phyloP scores from a whole-genome alignment of 352 stramenopile species.

The Blastocystis sp. region DNA sequence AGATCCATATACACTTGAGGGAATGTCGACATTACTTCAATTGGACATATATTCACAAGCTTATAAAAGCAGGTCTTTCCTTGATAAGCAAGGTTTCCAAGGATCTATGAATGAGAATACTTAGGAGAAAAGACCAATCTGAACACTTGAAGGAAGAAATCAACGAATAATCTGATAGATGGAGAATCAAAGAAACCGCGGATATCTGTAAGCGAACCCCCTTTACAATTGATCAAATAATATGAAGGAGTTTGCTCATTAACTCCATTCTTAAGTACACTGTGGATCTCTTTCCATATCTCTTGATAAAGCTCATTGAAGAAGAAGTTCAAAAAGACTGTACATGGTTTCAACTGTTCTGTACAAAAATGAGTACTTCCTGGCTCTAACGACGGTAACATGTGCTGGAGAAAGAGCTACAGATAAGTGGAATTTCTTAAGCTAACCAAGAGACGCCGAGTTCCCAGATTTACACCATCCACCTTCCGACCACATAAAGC shows the following conservation, averaged over 20 bases:
- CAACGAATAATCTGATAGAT: neutral
- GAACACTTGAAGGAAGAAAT: conserved; percentile 50
- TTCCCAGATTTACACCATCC: neutral
- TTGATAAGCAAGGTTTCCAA: neutral
- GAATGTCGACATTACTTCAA: neutral
- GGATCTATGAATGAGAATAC: neutral
- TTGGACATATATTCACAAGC: neutral
- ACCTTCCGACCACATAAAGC: neutral
- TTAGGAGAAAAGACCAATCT: neutral
- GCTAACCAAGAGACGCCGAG: neutral
- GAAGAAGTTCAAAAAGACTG: neutral
- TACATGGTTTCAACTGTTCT: neutral
- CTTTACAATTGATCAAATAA: neutral
- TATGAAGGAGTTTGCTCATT: too few species aligned
- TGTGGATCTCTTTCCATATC: neutral
- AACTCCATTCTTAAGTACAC: neutral
- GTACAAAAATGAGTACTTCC: neutral
- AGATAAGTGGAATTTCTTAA: neutral
- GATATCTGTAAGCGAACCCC: neutral
- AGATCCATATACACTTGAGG: neutral
- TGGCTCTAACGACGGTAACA: neutral
- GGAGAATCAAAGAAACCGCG: neutral
- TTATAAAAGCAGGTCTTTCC: neutral
- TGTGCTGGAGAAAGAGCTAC: neutral
- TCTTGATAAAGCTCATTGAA: neutral